Evolutionary conservation across 139 green algal species (phyloP).

Genomic region (Astrephomene gubernaculifera): DNA sequence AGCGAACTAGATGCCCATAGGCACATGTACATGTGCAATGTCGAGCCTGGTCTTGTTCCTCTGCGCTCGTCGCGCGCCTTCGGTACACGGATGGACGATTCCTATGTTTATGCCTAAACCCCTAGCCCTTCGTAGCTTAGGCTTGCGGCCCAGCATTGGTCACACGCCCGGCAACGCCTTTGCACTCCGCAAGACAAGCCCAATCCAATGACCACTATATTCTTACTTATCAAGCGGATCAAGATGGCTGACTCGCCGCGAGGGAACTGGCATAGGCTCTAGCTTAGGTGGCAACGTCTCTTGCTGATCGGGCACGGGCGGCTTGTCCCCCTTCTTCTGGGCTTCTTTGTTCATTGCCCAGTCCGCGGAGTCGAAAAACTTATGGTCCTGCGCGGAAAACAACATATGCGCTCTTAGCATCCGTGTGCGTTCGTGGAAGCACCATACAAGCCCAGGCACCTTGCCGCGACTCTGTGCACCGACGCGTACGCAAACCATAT

Average conservation of each 20-base stretch:
- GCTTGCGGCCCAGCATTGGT: too few species aligned
- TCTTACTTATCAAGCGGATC: slow-evolving; percentile 49
- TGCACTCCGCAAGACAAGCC: too few species aligned
- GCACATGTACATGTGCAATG: slow-evolving; percentile 13
- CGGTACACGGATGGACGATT: too few species aligned
- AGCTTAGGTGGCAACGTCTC: slow-evolving; percentile 75
- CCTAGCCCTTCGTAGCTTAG: too few species aligned
- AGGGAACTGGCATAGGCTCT: slow-evolving; percentile 61
- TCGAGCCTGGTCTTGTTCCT: not conserved
- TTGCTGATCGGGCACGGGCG: slow-evolving; percentile 30
- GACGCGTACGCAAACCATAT: too few species aligned
- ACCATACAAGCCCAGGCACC: too few species aligned
- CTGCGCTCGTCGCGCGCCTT: not conserved
- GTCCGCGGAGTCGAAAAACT: slow-evolving; percentile 89
- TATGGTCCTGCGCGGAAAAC: slow-evolving; percentile 66
- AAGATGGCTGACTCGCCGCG: slow-evolving; percentile 69
- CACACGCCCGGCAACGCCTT: too few species aligned
- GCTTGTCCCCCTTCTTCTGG: slow-evolving; percentile 50
- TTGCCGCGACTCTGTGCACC: too few species aligned
- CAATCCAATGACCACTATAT: too few species aligned
- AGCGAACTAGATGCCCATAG: not conserved
- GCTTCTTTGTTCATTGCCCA: slow-evolving; percentile 81
- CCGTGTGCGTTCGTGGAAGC: too few species aligned
- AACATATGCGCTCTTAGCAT: too few species aligned
- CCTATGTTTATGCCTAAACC: too few species aligned